These are phyloP conservation scores for Baudoinia panamericana DNA, from an alignment of 495 filamentous ascomycete species.

Conservation along the genomic window DNA sequence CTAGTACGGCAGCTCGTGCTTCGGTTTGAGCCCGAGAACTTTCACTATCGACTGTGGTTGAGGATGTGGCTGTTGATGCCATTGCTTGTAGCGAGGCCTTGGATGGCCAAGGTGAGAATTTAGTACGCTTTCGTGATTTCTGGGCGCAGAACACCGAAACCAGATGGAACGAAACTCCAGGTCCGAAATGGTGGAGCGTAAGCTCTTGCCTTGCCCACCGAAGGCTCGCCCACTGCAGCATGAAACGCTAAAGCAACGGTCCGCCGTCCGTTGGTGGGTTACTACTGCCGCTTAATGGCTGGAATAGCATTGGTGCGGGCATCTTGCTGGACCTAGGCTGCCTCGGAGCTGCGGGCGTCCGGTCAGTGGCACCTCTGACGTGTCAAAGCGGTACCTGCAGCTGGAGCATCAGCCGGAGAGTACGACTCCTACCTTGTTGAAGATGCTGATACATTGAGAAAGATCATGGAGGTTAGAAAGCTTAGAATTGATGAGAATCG, in stretches of 20 bases:
- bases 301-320: not conserved
- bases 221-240: not conserved
- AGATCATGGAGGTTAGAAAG: too few species aligned
- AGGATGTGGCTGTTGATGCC: slow-evolving; percentile 16
- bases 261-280: slow-evolving; percentile 9
- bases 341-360: not conserved
- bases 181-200: slow-evolving; percentile 9
- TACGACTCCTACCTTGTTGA: too few species aligned
- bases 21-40: slow-evolving; percentile 32
- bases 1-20: slow-evolving; percentile 62
- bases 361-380: slow-evolving; percentile 1
- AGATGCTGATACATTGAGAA: too few species aligned
- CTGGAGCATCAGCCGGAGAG: too few species aligned
- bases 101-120: not conserved
- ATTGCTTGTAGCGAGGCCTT: not conserved
- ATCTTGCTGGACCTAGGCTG: not conserved
- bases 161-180: too few species aligned
- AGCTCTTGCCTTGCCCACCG: slow-evolving; percentile 3
- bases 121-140: not conserved
- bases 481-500: too few species aligned
- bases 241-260: not conserved
- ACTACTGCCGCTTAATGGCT: not conserved
- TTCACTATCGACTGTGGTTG: slow-evolving; percentile 7
- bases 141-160: not conserved
- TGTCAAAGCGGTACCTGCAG: slow-evolving; percentile 1